Base-by-base conservation (phyloP, 1,284 basidiomycete species). In the Phylloporus gajari region DNA sequence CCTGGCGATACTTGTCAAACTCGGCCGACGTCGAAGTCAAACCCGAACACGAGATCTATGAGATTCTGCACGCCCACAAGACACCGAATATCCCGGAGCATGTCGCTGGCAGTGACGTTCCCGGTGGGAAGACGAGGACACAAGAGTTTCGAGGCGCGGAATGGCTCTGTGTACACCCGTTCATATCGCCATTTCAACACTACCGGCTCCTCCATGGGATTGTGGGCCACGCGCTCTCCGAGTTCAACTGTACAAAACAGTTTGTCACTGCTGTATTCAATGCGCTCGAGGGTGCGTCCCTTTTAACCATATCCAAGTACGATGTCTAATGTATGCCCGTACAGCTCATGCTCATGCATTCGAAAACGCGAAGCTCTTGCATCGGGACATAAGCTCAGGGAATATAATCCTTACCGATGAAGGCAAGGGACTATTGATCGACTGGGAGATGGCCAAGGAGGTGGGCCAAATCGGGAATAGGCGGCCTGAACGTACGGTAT, bases 331-430 rank as follows among this genome's bases (percentile, higher is more conserved):
- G n/a, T 32, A 8, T n/a, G 42, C n/a, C 30, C 3, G 19, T 17
- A 15, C 11, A 71, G 69, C 73, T 3, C 73, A 75, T 13, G 32
- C n/a, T 4, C 56, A 60, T n/a, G 65, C 72, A 13, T 58, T 48
- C 12, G 5, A 44, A 3, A 9, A 30, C 5, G 61, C 27, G 2
- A 46, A 64, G 6, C n/a, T 64, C 21, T 35, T 70, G 27, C 70
- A 59, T 40, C 19, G 60, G 1, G 56, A 70, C 9, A 53, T 53
- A 8, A 51, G 48, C 25, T 17, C 48, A 21, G 44, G 44, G 0
- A 72, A 61, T 17, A 65, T 73, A 13, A 44, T 72, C 9, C 13
- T 53, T 15, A 71, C 64, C 6, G 27, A 72, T n/a, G 51, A 53
- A 15, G 51, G 51, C 11, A 64, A 4, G 5, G 65, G 66, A 1